These are phyloP conservation scores for Saccharomyces hybrid DNA, from an alignment of 1,139 yeast genomes.

Conservation along the genomic window DNA sequence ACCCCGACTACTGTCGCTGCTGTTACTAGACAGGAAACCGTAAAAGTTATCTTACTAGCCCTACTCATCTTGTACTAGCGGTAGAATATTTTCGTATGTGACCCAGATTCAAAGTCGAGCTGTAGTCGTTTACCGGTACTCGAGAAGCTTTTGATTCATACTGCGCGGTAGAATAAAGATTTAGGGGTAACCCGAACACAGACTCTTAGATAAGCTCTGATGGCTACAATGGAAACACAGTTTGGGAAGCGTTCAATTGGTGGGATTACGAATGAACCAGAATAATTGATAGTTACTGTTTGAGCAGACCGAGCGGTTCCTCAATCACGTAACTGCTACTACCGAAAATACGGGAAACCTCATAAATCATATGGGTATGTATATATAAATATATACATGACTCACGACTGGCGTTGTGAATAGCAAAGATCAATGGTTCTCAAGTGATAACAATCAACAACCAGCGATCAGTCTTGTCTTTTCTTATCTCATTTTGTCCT, in stretches of 20 bases:
- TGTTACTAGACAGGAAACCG: conserved; percentile 47
- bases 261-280: background rate
- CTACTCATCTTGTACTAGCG: conserved; percentile 48
- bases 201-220: background rate
- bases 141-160: background rate
- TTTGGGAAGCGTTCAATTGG: background rate
- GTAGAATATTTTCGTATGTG: background rate
- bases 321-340: background rate
- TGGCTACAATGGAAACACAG: background rate
- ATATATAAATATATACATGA: background rate
- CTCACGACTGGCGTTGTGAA: background rate
- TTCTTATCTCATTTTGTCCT: background rate
- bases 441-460: background rate
- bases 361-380: background rate
- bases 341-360: background rate
- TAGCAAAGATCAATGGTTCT: background rate
- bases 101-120: background rate
- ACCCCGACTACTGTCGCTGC: conserved; percentile 57
- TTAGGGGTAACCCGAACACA: background rate
- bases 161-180: background rate
- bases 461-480: background rate
- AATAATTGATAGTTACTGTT: background rate
- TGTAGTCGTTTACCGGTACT: background rate
- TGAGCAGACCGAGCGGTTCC: background rate
- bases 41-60: conserved; percentile 65